Percentiles rank a stretch among this genome's conserved stretches.
Evolutionary conservation across 495 filamentous ascomycete genomes (phyloP).

Genomic region (Darksidea phi): DNA sequence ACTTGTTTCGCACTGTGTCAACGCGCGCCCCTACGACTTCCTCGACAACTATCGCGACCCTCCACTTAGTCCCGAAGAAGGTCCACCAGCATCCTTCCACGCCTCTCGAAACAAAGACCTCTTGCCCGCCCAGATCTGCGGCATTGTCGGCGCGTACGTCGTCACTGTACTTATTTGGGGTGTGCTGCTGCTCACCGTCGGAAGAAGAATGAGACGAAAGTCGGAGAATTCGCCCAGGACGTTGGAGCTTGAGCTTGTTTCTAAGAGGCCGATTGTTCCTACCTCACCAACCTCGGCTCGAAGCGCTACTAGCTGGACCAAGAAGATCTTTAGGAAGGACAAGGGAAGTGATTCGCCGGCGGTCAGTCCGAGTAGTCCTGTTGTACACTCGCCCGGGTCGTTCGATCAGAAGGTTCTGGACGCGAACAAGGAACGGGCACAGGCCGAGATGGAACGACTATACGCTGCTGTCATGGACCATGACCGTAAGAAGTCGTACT

Average conservation of each 20-base stretch:
- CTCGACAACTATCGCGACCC: constrained; percentile 53
- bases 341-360: constrained; percentile 43
- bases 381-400: constrained; percentile 51
- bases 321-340: constrained; percentile 36
- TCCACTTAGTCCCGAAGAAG: constrained; percentile 58
- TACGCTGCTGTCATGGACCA: constrained; percentile 91
- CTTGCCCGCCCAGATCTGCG: constrained; percentile 72
- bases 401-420: constrained; percentile 76
- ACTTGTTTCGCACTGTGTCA: background rate
- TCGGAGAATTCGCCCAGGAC: constrained; percentile 54
- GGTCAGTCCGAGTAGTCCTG: constrained; percentile 38
- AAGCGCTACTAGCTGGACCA: constrained; percentile 46
- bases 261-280: constrained; percentile 53
- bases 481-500: constrained; percentile 48
- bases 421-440: constrained; percentile 66
- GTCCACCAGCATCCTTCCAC: constrained; percentile 53
- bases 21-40: constrained; percentile 7
- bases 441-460: constrained; percentile 81
- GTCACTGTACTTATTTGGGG: constrained; percentile 68
- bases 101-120: constrained; percentile 59
- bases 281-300: constrained; percentile 41
- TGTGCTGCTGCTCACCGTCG: constrained; percentile 62
- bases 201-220: constrained; percentile 57
- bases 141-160: constrained; percentile 76
- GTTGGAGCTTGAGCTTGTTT: constrained; percentile 57